Percentiles rank a stretch among this genome's conserved stretches.
These are phyloP conservation scores for Schoenoplectus triqueter DNA, from an alignment of 202 grass and related monocot genomes.

Conservation along the genomic window DNA sequence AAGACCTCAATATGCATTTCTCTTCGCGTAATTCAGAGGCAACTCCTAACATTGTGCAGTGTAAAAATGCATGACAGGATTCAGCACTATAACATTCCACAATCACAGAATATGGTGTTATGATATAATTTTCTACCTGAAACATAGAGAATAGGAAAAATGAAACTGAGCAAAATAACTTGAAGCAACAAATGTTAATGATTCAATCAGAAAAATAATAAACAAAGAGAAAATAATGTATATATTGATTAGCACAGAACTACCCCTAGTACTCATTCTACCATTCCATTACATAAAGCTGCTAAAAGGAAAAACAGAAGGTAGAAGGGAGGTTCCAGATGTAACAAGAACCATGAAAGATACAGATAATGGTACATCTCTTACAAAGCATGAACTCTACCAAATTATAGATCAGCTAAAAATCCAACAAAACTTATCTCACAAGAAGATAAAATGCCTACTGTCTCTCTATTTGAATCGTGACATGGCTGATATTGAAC, in stretches of 20 bases:
- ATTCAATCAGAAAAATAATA: neutral
- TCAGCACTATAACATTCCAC: neutral
- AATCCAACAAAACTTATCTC: conserved; percentile 13
- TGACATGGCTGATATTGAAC: conserved; percentile 57
- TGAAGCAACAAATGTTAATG: neutral
- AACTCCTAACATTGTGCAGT: neutral
- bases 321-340: too few relatives aligned
- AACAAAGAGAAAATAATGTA: neutral
- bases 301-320: neutral
- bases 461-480: conserved; percentile 52
- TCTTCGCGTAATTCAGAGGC: neutral
- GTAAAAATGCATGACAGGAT: neutral
- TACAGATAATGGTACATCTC: neutral
- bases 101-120: neutral
- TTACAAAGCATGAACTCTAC: neutral
- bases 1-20: neutral
- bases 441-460: neutral
- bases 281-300: neutral
- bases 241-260: neutral
- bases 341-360: neutral
- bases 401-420: conserved; percentile 13
- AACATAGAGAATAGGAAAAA: neutral
- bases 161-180: neutral
- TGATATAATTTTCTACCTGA: neutral
- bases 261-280: neutral